These are phyloP conservation scores for Haberlea rhodopensis DNA, from an alignment of 257 asterid species.

Conservation along the genomic window DNA sequence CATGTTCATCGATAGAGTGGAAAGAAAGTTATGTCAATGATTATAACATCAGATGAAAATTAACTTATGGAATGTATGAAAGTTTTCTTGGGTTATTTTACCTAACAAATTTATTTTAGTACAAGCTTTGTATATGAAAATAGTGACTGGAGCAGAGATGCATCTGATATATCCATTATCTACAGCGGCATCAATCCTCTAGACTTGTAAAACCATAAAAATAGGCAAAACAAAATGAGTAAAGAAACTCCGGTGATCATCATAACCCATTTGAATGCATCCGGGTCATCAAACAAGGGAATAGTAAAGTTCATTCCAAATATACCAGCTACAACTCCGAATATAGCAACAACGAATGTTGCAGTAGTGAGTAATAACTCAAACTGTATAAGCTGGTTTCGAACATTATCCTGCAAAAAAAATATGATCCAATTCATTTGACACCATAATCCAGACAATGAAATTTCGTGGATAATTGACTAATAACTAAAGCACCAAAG, in stretches of 20 bases:
- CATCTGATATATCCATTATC: conserved; percentile 35
- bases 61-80: no score
- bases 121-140: no score
- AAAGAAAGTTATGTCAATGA: no score
- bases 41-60: no score
- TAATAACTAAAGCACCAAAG: background rate
- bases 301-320: conserved; percentile 88
- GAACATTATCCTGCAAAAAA: conserved; percentile 82
- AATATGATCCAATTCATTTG: background rate
- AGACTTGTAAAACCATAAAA: conserved; percentile 76
- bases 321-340: conserved; percentile 94
- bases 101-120: no score
- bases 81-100: no score
- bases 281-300: conserved; percentile 56
- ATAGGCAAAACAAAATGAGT: conserved; percentile 54
- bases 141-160: conserved; percentile 29
- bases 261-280: conserved; percentile 90
- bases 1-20: no score
- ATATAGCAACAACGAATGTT: conserved; percentile 88
- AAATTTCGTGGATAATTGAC: background rate
- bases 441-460: background rate
- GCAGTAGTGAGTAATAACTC: conserved; percentile 91
- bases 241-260: conserved; percentile 73
- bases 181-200: conserved; percentile 93
- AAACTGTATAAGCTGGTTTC: conserved; percentile 96